Percentiles rank a stretch among this genome's conserved stretches.
Evolutionary conservation across 1,284 basidiomycete species (phyloP).

Genomic region (Mycosarcoma maydis): DNA sequence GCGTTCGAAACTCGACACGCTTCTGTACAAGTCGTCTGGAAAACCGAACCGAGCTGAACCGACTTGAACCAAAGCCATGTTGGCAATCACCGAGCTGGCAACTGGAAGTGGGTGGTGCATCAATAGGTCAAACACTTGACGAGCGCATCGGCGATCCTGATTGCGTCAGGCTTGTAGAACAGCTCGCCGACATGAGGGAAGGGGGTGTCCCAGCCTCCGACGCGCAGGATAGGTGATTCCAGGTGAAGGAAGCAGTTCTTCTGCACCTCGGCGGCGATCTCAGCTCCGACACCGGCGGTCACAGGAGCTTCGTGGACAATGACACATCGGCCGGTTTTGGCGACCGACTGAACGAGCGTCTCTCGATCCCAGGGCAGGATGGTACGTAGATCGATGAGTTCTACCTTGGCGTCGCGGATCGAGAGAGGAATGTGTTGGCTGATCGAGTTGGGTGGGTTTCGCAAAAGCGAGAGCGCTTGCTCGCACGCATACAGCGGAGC

Average conservation of each 20-base stretch:
- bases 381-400: constrained; percentile 89
- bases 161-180: constrained; percentile 57
- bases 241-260: constrained; percentile 56
- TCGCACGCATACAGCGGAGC: constrained; percentile 91
- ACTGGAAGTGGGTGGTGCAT: too few species aligned
- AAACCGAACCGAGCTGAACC: too few species aligned
- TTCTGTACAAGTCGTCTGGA: too few species aligned
- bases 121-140: constrained; percentile 42
- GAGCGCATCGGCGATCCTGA: constrained; percentile 51
- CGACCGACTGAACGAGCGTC: constrained; percentile 62
- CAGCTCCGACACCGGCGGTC: constrained; percentile 55
- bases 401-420: constrained; percentile 78
- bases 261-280: constrained; percentile 57
- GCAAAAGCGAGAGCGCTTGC: constrained; percentile 77
- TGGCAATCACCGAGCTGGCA: too few species aligned
- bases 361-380: constrained; percentile 89
- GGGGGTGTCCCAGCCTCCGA: constrained; percentile 57
- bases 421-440: constrained; percentile 76
- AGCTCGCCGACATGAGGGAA: constrained; percentile 57
- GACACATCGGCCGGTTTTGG: constrained; percentile 58
- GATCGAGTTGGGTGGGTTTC: constrained; percentile 75
- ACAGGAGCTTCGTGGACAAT: constrained; percentile 62
- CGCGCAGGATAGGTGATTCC: constrained; percentile 47
- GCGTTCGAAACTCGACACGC: too few species aligned
- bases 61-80: too few species aligned